phyloP scores from a whole-genome alignment of 192 early-diverging fungal genomes.

The Coemansia brasiliensis region DNA sequence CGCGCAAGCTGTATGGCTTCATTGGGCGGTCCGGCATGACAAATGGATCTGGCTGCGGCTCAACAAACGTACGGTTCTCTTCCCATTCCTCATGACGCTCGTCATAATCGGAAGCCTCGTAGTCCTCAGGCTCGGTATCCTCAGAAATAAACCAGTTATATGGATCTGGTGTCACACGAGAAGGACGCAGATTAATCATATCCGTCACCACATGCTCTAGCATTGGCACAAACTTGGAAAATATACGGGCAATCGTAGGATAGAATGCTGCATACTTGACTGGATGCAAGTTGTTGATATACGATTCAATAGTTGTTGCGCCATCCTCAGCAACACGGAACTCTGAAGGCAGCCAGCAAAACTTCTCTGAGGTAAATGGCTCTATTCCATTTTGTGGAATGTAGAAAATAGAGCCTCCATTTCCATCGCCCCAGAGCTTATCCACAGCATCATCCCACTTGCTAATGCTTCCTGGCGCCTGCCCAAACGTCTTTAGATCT shows the following conservation, averaged over 20 bases:
- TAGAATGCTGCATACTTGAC: slow-evolving; percentile 55
- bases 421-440: background rate
- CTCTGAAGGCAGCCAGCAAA: slow-evolving; percentile 68
- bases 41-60: slow-evolving; percentile 46
- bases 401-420: background rate
- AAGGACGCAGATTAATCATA: slow-evolving; percentile 5
- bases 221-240: slow-evolving; percentile 62
- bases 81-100: slow-evolving; percentile 28
- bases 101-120: slow-evolving; percentile 17
- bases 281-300: slow-evolving; percentile 79
- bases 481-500: slow-evolving; percentile 30
- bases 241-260: slow-evolving; percentile 50
- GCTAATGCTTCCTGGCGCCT: slow-evolving; percentile 10
- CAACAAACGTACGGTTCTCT: slow-evolving; percentile 15
- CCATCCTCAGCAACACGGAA: slow-evolving; percentile 59
- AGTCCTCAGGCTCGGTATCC: slow-evolving; percentile 9
- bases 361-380: slow-evolving; percentile 6
- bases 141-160: slow-evolving; percentile 23
- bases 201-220: slow-evolving; percentile 60
- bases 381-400: background rate
- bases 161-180: slow-evolving; percentile 14
- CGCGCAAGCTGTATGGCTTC: slow-evolving; percentile 35
- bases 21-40: slow-evolving; percentile 22
- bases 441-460: slow-evolving; percentile 16
- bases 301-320: slow-evolving; percentile 53